Conservation (phyloP, 169 alveolate genomes). For the Cyclospora cayetanensis region DNA sequence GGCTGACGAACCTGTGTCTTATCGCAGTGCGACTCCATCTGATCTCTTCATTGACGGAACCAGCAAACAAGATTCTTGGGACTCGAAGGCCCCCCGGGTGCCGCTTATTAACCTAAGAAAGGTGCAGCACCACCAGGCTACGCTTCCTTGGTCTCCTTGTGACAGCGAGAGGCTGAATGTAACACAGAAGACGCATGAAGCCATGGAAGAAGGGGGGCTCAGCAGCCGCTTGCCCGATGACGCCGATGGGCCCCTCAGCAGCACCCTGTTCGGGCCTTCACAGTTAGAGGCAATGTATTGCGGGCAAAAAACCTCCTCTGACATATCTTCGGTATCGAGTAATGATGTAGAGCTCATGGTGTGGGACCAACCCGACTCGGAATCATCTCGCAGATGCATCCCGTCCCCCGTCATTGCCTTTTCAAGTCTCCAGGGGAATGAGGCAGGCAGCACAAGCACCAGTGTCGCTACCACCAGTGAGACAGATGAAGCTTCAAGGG, state of each 20-base stretch:
- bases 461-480: not conserved
- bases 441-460: not conserved
- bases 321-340: not conserved
- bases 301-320: not conserved
- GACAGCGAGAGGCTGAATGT: not conserved
- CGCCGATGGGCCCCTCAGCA: not conserved
- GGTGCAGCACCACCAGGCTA: not conserved
- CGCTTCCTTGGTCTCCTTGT: not conserved
- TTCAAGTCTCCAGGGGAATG: not conserved
- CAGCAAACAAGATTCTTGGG: not conserved
- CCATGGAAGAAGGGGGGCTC: not conserved
- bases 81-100: not conserved
- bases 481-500: not conserved
- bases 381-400: not conserved
- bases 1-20: not conserved
- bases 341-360: not conserved
- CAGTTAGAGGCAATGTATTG: not conserved
- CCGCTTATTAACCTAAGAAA: not conserved
- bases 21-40: not conserved
- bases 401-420: not conserved
- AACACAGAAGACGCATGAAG: not conserved
- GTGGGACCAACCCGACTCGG: not conserved
- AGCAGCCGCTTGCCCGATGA: not conserved
- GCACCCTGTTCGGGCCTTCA: not conserved
- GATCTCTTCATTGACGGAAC: not conserved